phyloP scores from a whole-genome alignment of 495 filamentous ascomycete genomes.

The Sabuloglossum arenarium region DNA sequence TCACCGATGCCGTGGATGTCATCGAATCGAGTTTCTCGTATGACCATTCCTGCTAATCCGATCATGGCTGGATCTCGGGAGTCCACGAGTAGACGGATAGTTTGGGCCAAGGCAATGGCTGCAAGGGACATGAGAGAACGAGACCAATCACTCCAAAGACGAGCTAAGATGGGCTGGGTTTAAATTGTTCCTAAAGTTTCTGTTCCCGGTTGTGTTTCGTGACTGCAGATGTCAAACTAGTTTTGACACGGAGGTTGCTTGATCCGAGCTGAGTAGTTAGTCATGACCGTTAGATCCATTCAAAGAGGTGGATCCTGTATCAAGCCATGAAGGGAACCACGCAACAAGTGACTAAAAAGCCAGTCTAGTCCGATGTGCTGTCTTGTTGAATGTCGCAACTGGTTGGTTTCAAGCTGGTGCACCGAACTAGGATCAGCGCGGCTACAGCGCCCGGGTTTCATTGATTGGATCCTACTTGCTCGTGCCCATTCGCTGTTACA shows the following conservation, averaged over 20 bases:
- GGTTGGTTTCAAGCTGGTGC: background rate
- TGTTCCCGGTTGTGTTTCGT: background rate
- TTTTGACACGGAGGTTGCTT: no score
- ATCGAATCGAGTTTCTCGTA: background rate
- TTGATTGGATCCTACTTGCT: background rate
- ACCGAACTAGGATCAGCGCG: background rate
- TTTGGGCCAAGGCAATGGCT: background rate
- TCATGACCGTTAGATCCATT: no score
- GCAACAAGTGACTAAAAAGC: no score
- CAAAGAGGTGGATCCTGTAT: no score
- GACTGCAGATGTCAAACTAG: no score
- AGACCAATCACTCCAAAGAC: background rate
- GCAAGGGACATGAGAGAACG: background rate
- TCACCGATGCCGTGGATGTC: background rate
- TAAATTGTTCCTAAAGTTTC: background rate
- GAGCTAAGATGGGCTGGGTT: background rate
- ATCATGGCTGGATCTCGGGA: background rate
- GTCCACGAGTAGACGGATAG: background rate
- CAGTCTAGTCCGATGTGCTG: no score
- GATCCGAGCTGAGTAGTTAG: no score
- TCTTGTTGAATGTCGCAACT: background rate
- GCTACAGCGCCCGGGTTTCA: background rate
- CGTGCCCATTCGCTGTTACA: background rate
- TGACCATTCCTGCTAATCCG: background rate
- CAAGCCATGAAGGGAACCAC: no score